Conservation (phyloP, 768 basidiomycete genomes). For the Tylopilus subfusipes region DNA sequence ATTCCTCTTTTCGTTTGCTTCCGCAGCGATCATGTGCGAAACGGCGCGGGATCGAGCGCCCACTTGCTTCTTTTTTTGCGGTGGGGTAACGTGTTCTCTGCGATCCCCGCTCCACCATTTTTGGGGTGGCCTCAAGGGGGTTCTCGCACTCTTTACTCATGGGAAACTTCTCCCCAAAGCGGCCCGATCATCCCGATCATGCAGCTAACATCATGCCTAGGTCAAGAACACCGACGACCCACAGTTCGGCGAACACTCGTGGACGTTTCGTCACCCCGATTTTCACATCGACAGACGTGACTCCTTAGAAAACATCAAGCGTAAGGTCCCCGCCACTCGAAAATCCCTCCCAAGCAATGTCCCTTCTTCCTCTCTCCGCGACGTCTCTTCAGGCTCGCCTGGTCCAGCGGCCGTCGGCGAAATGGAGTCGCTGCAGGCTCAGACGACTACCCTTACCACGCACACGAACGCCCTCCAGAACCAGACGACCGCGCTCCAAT, state of each 20-base stretch:
- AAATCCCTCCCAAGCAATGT: conserved; percentile 27
- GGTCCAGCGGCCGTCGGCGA: conserved; percentile 23
- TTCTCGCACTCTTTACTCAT: not conserved
- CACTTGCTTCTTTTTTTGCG: conserved; percentile 8
- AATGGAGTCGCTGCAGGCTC: conserved; percentile 26
- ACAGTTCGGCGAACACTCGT: conserved; percentile 59
- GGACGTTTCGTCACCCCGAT: conserved; percentile 54
- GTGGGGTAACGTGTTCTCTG: not conserved
- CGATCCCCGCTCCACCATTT: conserved; percentile 11
- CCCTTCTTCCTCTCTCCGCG: conserved; percentile 27
- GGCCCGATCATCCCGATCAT: conserved; percentile 2
- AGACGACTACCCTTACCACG: conserved; percentile 29
- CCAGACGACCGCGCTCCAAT: conserved; percentile 27
- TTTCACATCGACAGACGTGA: conserved; percentile 51
- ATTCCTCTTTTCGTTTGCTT: conserved; percentile 8
- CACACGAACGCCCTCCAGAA: conserved; percentile 30
- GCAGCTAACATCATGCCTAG: conserved; percentile 19
- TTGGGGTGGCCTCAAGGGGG: conserved; percentile 12
- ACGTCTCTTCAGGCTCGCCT: conserved; percentile 27
- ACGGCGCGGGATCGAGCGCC: conserved; percentile 16
- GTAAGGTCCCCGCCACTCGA: conserved; percentile 45
- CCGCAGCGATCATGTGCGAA: conserved; percentile 11
- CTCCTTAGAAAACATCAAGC: conserved; percentile 63
- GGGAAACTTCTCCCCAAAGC: not conserved
- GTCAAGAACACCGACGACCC: conserved; percentile 85